Evolutionary conservation across 345 rosid genomes (phyloP).

Genomic region (Mallotus nudiflorus): DNA sequence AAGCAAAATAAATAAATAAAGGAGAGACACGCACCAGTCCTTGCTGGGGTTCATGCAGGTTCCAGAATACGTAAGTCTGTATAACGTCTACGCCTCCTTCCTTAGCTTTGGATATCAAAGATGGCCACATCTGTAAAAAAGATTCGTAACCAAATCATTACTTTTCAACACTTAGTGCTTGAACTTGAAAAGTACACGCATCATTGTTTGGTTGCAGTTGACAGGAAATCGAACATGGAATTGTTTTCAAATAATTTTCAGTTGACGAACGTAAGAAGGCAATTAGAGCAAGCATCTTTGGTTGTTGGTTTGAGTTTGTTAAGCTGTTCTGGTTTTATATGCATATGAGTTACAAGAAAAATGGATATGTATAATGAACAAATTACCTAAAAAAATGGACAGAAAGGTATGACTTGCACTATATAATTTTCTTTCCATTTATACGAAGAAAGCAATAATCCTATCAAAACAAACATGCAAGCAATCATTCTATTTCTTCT

Average conservation of each 20-base stretch:
- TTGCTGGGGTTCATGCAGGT: conserved; percentile 70
- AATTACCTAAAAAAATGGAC: too few relatives aligned
- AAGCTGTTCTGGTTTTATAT: background rate
- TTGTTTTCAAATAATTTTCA: too few relatives aligned
- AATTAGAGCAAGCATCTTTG: too few relatives aligned
- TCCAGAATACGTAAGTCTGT: conserved; percentile 93
- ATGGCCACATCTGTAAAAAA: conserved; percentile 79
- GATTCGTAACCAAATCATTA: too few relatives aligned
- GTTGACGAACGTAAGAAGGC: too few relatives aligned
- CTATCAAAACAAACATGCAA: background rate
- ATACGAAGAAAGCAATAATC: too few relatives aligned
- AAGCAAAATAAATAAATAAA: background rate
- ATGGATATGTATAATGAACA: too few relatives aligned
- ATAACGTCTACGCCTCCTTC: conserved; percentile 89
- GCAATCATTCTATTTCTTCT: background rate
- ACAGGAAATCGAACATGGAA: too few relatives aligned
- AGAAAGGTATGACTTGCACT: too few relatives aligned
- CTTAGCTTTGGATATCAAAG: conserved; percentile 71
- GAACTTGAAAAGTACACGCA: background rate
- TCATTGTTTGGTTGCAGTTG: background rate
- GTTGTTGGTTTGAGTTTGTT: too few relatives aligned
- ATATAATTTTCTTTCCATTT: too few relatives aligned
- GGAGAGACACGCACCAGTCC: conserved; percentile 51
- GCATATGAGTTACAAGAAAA: too few relatives aligned
- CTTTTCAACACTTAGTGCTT: background rate